Evolutionary conservation across 768 basidiomycete genomes (phyloP).

Genomic region (Galerina marginata): DNA sequence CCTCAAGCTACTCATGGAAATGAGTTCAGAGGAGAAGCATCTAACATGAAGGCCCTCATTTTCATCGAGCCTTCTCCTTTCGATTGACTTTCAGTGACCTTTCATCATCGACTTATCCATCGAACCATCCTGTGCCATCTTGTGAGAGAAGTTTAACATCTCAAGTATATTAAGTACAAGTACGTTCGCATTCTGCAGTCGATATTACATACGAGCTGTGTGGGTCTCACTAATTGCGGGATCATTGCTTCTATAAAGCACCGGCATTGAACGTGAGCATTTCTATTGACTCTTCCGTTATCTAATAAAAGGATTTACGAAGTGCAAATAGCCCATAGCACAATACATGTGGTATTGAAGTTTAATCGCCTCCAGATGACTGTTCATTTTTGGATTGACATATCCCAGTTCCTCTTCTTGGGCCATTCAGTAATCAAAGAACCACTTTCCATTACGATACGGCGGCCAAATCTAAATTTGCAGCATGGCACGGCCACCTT

Average conservation of each 20-base stretch:
- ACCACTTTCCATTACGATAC: conserved; percentile 1
- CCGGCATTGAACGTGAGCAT: conserved; percentile 16
- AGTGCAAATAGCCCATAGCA: neutral
- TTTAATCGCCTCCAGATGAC: neutral
- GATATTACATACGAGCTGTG: conserved; percentile 9
- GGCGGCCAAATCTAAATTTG: neutral
- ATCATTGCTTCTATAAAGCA: neutral
- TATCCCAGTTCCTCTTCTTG: neutral
- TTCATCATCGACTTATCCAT: conserved; percentile 13
- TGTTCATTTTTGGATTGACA: neutral
- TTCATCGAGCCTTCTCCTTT: conserved; percentile 9
- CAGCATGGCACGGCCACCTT: conserved; percentile 13
- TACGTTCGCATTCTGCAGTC: conserved; percentile 6
- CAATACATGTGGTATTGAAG: neutral
- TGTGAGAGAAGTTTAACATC: neutral
- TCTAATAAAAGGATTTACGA: conserved; percentile 1
- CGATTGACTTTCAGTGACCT: conserved; percentile 16
- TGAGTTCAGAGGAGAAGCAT: conserved; percentile 9
- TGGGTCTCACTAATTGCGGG: conserved; percentile 1
- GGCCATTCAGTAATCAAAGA: neutral
- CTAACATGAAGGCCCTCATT: conserved; percentile 9
- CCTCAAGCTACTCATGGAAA: neutral
- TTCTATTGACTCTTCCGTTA: conserved; percentile 3
- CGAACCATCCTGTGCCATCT: neutral
- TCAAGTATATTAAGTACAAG: conserved; percentile 1